These are phyloP conservation scores for Leccinellum rugosiceps DNA, from an alignment of 768 basidiomycete species.

Conservation along the genomic window DNA sequence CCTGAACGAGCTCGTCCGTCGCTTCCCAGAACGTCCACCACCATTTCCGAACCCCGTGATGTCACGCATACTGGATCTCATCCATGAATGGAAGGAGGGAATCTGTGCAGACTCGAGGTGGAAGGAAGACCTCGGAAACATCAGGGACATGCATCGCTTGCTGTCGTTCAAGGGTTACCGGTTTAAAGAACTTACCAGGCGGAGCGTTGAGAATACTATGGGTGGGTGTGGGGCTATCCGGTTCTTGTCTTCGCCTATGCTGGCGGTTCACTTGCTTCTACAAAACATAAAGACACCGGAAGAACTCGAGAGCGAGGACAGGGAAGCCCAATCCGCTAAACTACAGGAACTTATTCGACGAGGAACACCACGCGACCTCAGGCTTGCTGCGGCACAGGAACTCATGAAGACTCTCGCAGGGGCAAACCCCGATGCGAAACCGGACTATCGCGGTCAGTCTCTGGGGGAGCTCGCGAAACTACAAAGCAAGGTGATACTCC, in stretches of 20 bases:
- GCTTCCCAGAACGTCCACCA: no score
- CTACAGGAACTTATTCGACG: constrained; percentile 97
- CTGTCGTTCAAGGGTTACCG: constrained; percentile 91
- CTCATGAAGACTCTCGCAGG: no score
- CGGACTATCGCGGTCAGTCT: constrained; percentile 90
- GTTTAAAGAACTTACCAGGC: constrained; percentile 52
- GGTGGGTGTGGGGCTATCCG: not conserved
- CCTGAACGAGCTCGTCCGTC: no score
- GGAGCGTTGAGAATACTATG: constrained; percentile 20
- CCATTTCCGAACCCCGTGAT: constrained; percentile 94
- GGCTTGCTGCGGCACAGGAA: constrained; percentile 94
- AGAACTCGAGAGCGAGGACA: constrained; percentile 93
- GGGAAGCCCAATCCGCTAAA: constrained; percentile 93
- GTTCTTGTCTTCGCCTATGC: no score
- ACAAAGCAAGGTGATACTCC: constrained; percentile 90
- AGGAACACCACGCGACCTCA: constrained; percentile 92
- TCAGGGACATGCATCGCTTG: constrained; percentile 95
- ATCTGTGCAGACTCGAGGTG: constrained; percentile 87
- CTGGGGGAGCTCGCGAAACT: constrained; percentile 90
- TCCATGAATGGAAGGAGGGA: constrained; percentile 88
- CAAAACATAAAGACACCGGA: constrained; percentile 93
- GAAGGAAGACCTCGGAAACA: constrained; percentile 96
- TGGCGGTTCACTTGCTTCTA: not conserved
- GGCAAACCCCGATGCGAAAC: constrained; percentile 92
- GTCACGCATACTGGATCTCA: constrained; percentile 89